Conservation (phyloP, 768 basidiomycete species). For the Serendipita sp. region DNA sequence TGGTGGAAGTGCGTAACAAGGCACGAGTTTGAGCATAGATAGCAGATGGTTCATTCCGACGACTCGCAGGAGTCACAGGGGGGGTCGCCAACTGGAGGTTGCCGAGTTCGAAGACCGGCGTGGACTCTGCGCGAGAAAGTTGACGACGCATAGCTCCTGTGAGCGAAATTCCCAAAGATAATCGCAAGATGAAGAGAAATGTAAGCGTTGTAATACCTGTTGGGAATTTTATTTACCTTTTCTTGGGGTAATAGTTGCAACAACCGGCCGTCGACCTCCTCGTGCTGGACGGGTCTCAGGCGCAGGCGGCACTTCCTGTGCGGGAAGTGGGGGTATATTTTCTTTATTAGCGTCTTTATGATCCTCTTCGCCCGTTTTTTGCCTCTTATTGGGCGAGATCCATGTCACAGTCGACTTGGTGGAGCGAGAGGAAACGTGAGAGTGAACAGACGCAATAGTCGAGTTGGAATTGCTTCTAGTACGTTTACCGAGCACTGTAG, state of each 20-base stretch:
- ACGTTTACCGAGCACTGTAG: conserved; percentile 1
- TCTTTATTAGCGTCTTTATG: not conserved
- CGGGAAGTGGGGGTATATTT: not conserved
- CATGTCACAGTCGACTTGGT: not conserved
- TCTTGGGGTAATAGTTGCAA: not conserved
- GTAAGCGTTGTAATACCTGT: not conserved
- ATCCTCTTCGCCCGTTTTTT: not conserved
- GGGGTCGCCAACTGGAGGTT: not conserved
- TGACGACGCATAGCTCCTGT: not conserved
- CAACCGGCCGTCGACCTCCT: not conserved
- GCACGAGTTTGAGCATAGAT: conserved; percentile 2
- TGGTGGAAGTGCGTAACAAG: not conserved
- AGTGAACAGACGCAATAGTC: not conserved
- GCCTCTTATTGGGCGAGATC: not conserved
- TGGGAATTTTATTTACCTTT: not conserved
- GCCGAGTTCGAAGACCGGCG: conserved; percentile 4
- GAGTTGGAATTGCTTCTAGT: conserved; percentile 2
- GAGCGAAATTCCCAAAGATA: not conserved
- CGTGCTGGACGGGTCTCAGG: not conserved
- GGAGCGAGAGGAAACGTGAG: not conserved
- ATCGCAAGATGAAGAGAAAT: too few species aligned
- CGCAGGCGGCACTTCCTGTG: not conserved
- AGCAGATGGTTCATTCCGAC: not conserved
- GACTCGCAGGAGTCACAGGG: not conserved
- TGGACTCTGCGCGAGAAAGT: not conserved